Evolutionary conservation across 257 asterid species (phyloP), one percentile per base, ranked within the genome.

Genomic region (Perilla frutescens): DNA sequence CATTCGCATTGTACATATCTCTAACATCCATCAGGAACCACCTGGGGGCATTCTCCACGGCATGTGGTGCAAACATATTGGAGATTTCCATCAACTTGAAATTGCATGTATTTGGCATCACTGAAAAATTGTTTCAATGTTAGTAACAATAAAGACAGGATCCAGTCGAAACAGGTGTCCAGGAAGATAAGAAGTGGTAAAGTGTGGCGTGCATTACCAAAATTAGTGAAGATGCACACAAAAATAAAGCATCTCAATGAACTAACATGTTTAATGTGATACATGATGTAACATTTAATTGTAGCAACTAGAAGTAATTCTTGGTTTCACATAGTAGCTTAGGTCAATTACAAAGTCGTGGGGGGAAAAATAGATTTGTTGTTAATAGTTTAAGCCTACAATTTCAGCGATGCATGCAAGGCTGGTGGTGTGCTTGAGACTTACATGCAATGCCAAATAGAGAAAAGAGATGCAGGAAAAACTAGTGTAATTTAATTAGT

Each of bases 1-100:
- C 36, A 64, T 29, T 14, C 15, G 69, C 55, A 81, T 6, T 31
- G 47, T 61, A 60, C 15, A 71, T 48, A 57, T 67, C 62, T 32
- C 64, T 43, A 71, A 34, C 66, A 54, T 62, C 8, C 29, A 68
- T 15, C 29, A 66, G 76, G 79, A 40, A 78, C 32, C 63, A 93
- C 99, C 96, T 89, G 87, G 78, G 78, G 76, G 88, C 96, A 92
- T 73, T 89, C 96, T 79, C 99, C 99, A 29, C 98, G 91, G 80
- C 99, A 95, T 32, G 89, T 82, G 32, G 98, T 90, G 74, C 99
- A 95, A 44, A 76, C 90, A 70, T 95, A 95, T 78, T 87, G 98
- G 71, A 95, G 96, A 82, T 87, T 92, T 79, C 91, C 88, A 80
- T 95, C 97, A 54, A 81, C 96, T 92, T 95, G 98, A 82, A 87